Base-by-base conservation (phyloP, 306 rosid species). In the Vigna unguiculata region DNA sequence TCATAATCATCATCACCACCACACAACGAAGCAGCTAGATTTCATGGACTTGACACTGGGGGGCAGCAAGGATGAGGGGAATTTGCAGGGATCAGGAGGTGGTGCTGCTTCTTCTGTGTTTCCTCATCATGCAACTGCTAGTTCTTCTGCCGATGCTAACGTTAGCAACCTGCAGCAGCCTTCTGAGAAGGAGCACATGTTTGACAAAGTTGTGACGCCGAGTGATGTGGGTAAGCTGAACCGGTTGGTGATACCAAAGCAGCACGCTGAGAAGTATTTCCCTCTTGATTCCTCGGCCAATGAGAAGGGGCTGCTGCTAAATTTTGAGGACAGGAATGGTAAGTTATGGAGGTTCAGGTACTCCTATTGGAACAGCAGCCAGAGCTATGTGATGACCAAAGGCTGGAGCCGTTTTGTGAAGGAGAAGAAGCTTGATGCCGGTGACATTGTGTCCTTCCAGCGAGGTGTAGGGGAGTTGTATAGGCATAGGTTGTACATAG, bases 341-440 rank as follows among this genome's bases (percentile, higher is more conserved):
- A 90, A 93, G 75, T 41, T 83, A 8, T 93, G 98, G 98, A 72
- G 98, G 67, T 93, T 93, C 83, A 77, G 98, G 64, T 93, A 93
- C 88, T 93, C 96, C 0, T 93, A 93, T 71, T 93, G 98, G 98
- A 93, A 89, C 66, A 90, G 96, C 70, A 90, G 96, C 87, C 98
- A 93, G 80, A 93, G 98, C 85, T 93, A 90, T 77, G 98, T 93
- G 41, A 93, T 93, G 93, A 93, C 98, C 24, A 93, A 91, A 52
- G 98, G 98, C 0, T 93, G 98, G 98, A 93, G 98, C 72, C 90
- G 98, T 22, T 93, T 93, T 68, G 98, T 93, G 1, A 93, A 91
- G 69, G 98, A 93, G 76, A 93, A 93, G 81, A 89, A 86, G 76
- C 93, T 93, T 7, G 91, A 89, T 8, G 94, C 98, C 2, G 98